Percentiles rank a stretch among this genome's conserved stretches.
Conservation (phyloP, 2,329 filamentous ascomycete species). For the Trichoderma sp. region DNA sequence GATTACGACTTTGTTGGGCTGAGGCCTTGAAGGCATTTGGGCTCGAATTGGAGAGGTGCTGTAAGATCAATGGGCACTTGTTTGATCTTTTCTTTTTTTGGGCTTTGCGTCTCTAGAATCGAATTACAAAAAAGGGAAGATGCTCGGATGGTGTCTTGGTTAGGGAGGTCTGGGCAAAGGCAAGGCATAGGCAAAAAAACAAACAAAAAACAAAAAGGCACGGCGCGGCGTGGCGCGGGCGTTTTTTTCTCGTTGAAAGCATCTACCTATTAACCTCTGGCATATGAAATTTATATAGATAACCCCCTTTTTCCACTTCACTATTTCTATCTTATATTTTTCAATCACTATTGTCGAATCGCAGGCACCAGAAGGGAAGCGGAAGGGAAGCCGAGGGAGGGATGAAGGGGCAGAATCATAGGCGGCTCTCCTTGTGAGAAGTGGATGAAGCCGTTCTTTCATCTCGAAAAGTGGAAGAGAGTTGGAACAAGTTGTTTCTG, state of each 20-base stretch:
- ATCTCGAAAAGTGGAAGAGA: neutral
- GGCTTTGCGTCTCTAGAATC: slow-evolving; percentile 11
- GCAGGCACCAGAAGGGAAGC: slow-evolving; percentile 1
- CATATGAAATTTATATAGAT: slow-evolving; percentile 16
- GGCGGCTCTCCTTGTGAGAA: neutral
- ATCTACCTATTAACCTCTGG: slow-evolving; percentile 19
- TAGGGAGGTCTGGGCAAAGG: slow-evolving; percentile 12
- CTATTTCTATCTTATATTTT: neutral
- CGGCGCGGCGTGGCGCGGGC: slow-evolving; percentile 21
- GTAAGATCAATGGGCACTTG: slow-evolving; percentile 1
- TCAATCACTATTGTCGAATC: neutral
- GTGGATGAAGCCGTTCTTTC: neutral
- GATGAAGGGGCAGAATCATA: too few relatives aligned
- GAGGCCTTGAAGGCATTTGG: slow-evolving; percentile 2
- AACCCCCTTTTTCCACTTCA: neutral
- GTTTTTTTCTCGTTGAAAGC: slow-evolving; percentile 23
- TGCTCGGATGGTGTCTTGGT: slow-evolving; percentile 16
- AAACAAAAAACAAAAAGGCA: neutral
- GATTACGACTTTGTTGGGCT: slow-evolving; percentile 22
- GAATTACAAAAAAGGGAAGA: slow-evolving; percentile 1
- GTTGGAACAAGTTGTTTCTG: too few relatives aligned
- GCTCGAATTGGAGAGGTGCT: neutral
- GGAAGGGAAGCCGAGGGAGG: neutral
- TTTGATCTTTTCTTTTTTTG: slow-evolving; percentile 1
- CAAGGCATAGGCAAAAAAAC: neutral